phyloP scores from a whole-genome alignment of 2,329 filamentous ascomycete species.

The Claviceps sp. region DNA sequence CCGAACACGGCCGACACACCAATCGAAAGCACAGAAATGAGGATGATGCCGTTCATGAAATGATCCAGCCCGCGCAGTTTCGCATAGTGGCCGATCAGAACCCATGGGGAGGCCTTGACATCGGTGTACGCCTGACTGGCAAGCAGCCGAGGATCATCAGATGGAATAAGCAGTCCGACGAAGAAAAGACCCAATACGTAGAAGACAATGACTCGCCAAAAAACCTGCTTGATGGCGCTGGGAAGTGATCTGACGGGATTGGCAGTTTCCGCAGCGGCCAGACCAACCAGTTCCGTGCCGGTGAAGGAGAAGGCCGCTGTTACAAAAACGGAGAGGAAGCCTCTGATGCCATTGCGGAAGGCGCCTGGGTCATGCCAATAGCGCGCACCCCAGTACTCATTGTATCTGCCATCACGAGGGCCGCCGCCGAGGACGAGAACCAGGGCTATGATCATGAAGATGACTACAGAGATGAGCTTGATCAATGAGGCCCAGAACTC shows the following conservation, averaged over 20 bases:
- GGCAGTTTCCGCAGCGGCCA: conserved; percentile 53
- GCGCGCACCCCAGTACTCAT: conserved; percentile 29
- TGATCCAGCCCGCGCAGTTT: conserved; percentile 32
- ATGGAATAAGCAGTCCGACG: conserved; percentile 31
- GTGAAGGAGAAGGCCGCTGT: conserved; percentile 57
- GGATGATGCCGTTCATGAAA: conserved; percentile 41
- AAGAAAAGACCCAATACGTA: conserved; percentile 37
- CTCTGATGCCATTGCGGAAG: conserved; percentile 58
- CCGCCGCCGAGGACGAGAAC: conserved; percentile 46
- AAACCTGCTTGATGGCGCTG: conserved; percentile 64
- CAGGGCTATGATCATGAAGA: conserved; percentile 49
- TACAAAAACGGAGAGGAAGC: conserved; percentile 56
- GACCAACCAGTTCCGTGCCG: conserved; percentile 55
- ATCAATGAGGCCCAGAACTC: conserved; percentile 42
- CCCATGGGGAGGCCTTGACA: conserved; percentile 33
- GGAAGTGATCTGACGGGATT: conserved; percentile 61
- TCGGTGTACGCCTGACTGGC: conserved; percentile 30
- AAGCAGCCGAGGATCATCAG: conserved; percentile 30
- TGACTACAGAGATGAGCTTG: conserved; percentile 42
- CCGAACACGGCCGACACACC: conserved; percentile 42
- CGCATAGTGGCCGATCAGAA: conserved; percentile 34
- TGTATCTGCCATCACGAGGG: conserved; percentile 28
- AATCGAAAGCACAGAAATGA: conserved; percentile 40
- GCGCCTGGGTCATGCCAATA: conserved; percentile 31
- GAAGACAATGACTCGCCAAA: conserved; percentile 39